phyloP scores from a whole-genome alignment of 2,329 filamentous ascomycete genomes.

The Penicillium sclerotiorum region DNA sequence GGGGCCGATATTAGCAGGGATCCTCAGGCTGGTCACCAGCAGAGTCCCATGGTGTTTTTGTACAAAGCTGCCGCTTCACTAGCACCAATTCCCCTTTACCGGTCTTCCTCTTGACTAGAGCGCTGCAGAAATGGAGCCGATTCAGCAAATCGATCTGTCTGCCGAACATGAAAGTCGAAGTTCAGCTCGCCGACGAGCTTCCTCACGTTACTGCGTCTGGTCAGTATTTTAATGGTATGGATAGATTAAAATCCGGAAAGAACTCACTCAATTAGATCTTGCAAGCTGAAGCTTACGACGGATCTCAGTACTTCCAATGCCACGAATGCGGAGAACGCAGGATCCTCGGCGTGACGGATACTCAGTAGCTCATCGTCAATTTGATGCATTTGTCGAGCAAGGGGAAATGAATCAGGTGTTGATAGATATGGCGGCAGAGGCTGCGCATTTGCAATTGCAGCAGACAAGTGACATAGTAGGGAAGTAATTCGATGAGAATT shows the following conservation, averaged over 20 bases:
- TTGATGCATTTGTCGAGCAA: conserved; percentile 59
- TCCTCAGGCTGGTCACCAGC: no score
- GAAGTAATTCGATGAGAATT: conserved; percentile 52
- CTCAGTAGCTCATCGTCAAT: conserved; percentile 62
- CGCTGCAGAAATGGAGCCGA: conserved; percentile 8
- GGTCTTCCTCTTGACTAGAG: background rate
- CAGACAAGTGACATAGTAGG: conserved; percentile 69
- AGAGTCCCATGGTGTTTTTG: background rate
- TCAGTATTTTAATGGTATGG: no score
- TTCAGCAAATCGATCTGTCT: conserved; percentile 9
- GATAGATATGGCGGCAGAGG: conserved; percentile 70
- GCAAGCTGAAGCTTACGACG: conserved; percentile 33
- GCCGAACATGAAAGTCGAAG: conserved; percentile 28
- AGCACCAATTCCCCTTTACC: background rate
- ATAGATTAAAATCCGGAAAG: background rate
- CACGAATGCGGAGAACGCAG: conserved; percentile 72
- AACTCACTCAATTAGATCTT: conserved; percentile 32
- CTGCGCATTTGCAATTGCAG: conserved; percentile 64
- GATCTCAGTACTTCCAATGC: conserved; percentile 63
- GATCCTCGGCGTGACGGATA: conserved; percentile 66
- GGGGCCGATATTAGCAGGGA: no score
- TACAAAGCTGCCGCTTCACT: background rate
- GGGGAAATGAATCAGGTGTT: conserved; percentile 61
- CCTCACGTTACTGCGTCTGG: conserved; percentile 29
- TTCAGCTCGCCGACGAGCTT: conserved; percentile 36